Base-by-base conservation (phyloP, 148 eudicot species). In the Silene uniflora region DNA sequence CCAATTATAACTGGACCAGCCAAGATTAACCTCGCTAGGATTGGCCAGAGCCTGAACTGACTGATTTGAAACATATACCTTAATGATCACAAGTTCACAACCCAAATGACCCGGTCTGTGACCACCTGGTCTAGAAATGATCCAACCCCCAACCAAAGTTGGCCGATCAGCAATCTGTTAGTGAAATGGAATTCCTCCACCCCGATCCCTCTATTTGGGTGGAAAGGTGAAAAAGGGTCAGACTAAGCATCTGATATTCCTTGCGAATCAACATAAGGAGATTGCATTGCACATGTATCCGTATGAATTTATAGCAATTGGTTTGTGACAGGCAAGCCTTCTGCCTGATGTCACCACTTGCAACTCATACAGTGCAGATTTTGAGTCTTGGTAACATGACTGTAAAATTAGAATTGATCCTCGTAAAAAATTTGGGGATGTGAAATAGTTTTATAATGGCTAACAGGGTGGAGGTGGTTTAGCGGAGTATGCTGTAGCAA, bases 401-500 rank as follows among this genome's bases (percentile, higher is more conserved):
- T 29, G 25, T 17, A 67, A 23, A 19, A 67, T 10, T 67, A 8
- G 63, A 18, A 27, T 3, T 32, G 10, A 1, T 10, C 4, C 8
- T 6, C 23, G 24, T 39, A n/a, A 25, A 17, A 47, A 24, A 17
- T 23, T 0, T 1, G 0, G n/a, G 29, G 21, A 52, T 62, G 9
- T 72, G 58, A 67, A 35, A 59, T 69, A 13, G 24, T 42, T 54
- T 18, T 49, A 27, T 25, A 1, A 8, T 80, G 67, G 18, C 19
- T 72, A n/a, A 67, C 85, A 90, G 98, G 69, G 0, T 84, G 88
- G 91, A 75, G 98, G 98, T 75, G 96, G 82, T 74, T 63, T 93
- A 29, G 96, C 98, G 9, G 91, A 90, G 73, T 90, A 85, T 73
- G 88, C 83, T 13, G 87, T 84, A 56, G 85, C 91, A n/a, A 88